phyloP scores from a whole-genome alignment of 2,329 filamentous ascomycete species.

The Colletotrichum ledebouriae region DNA sequence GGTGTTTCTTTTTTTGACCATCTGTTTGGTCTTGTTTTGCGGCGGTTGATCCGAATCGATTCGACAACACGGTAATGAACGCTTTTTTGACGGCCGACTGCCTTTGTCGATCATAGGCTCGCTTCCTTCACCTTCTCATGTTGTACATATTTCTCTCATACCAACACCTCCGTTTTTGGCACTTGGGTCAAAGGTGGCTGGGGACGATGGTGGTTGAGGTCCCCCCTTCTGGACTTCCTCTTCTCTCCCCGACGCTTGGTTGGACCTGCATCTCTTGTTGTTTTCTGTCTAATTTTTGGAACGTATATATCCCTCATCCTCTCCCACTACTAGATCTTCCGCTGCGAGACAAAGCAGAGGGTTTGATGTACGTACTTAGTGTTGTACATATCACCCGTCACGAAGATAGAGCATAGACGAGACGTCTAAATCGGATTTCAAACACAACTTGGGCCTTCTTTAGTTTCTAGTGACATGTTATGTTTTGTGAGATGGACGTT shows the following conservation, averaged over 20 bases:
- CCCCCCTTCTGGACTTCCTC: not conserved
- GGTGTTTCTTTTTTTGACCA: slow-evolving; percentile 2
- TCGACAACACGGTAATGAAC: not conserved
- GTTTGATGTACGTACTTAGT: slow-evolving; percentile 28
- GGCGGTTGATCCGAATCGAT: not conserved
- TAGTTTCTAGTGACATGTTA: not conserved
- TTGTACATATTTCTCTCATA: slow-evolving; percentile 41
- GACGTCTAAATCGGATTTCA: slow-evolving; percentile 40
- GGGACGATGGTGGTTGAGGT: slow-evolving; percentile 11
- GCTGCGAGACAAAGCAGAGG: slow-evolving; percentile 35
- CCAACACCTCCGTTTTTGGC: slow-evolving; percentile 28
- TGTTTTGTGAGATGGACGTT: not conserved
- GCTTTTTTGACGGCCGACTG: slow-evolving; percentile 30
- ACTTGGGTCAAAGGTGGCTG: not conserved
- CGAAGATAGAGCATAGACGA: slow-evolving; percentile 40
- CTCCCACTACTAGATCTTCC: slow-evolving; percentile 26
- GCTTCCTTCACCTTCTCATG: slow-evolving; percentile 28
- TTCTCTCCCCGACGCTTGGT: not conserved
- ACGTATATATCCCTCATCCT: slow-evolving; percentile 35
- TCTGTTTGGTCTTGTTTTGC: slow-evolving; percentile 13
- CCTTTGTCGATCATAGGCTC: slow-evolving; percentile 27
- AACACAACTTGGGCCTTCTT: not conserved
- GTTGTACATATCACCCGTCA: slow-evolving; percentile 40
- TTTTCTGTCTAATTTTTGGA: slow-evolving; percentile 40
- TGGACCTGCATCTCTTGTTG: slow-evolving; percentile 9